These are phyloP conservation scores for Diversispora epigaea DNA, from an alignment of 192 early-diverging fungal species.

Conservation along the genomic window DNA sequence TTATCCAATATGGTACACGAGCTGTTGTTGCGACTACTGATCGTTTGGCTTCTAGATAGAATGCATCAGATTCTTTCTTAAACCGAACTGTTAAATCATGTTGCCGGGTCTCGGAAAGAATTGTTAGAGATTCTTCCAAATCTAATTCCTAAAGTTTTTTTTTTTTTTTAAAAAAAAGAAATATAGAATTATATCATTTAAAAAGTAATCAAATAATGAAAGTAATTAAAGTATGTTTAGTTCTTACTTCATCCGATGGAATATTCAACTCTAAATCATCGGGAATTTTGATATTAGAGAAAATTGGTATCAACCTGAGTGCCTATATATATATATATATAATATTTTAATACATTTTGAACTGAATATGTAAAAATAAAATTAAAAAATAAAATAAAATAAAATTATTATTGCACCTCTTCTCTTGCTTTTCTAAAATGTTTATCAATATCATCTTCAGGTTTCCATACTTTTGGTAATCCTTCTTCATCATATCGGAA, in stretches of 20 bases:
- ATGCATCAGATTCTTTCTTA: conserved; percentile 83
- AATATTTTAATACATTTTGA: background rate
- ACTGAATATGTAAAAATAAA: background rate
- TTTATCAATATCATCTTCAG: conserved; percentile 91
- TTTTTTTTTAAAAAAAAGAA: too few relatives aligned
- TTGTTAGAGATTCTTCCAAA: conserved; percentile 56
- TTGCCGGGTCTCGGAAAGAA: conserved; percentile 60
- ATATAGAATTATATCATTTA: background rate
- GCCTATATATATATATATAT: conserved; percentile 43
- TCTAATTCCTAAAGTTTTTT: conserved; percentile 52
- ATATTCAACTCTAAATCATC: conserved; percentile 38
- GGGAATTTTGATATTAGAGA: conserved; percentile 70
- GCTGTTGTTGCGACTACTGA: conserved; percentile 85
- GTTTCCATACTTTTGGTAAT: conserved; percentile 92
- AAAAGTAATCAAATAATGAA: background rate
- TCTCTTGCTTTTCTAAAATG: conserved; percentile 75
- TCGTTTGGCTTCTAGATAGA: conserved; percentile 96
- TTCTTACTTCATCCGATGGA: conserved; percentile 40
- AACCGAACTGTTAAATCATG: conserved; percentile 79
- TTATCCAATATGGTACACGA: conserved; percentile 84
- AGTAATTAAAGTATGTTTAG: background rate
- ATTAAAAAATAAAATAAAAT: background rate
- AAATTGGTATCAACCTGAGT: conserved; percentile 63
- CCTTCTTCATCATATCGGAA: conserved; percentile 95
- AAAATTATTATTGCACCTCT: conserved; percentile 37